Conservation (phyloP, 2,329 filamentous ascomycete genomes). For the Sphaceloma murrayae region DNA sequence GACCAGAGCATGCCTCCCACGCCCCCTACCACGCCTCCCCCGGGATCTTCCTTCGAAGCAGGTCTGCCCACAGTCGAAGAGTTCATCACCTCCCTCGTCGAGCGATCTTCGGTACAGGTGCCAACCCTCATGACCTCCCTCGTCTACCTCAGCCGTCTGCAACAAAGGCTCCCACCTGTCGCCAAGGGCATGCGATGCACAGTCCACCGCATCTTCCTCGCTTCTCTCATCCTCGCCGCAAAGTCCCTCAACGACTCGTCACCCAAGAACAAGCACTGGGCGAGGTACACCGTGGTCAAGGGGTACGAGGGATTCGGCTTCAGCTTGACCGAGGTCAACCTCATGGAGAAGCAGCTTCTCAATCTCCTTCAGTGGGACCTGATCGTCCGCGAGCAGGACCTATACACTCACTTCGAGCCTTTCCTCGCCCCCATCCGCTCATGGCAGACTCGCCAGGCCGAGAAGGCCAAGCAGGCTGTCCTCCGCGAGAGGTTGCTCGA, state of each 20-base stretch:
- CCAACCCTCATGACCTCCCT: slow-evolving; percentile 94
- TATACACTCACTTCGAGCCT: slow-evolving; percentile 75
- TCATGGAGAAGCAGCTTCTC: slow-evolving; percentile 98
- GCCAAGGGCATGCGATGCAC: slow-evolving; percentile 96
- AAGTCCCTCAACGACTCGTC: slow-evolving; percentile 99
- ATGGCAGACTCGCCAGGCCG: slow-evolving; percentile 44
- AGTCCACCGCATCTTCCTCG: slow-evolving; percentile 94
- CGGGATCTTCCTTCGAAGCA: slow-evolving; percentile 39
- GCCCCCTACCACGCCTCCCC: slow-evolving; percentile 50
- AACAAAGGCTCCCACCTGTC: slow-evolving; percentile 76
- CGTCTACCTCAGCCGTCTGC: slow-evolving; percentile 81
- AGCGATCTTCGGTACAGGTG: slow-evolving; percentile 91
- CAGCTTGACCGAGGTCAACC: slow-evolving; percentile 88
- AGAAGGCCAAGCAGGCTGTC: slow-evolving; percentile 41
- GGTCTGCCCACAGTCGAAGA: slow-evolving; percentile 68
- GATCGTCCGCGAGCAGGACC: slow-evolving; percentile 71
- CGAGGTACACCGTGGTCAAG: slow-evolving; percentile 73
- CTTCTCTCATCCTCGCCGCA: slow-evolving; percentile 71
- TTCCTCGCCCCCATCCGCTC: slow-evolving; percentile 79
- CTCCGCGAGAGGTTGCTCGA: slow-evolving; percentile 34
- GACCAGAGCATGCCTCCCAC: slow-evolving; percentile 45
- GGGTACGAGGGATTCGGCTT: slow-evolving; percentile 75
- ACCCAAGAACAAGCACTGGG: slow-evolving; percentile 99
- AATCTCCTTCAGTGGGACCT: slow-evolving; percentile 93
- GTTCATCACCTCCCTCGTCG: slow-evolving; percentile 86